Conservation (phyloP, 805 yeast species). For the Wickerhamiella vanderwaltii region DNA sequence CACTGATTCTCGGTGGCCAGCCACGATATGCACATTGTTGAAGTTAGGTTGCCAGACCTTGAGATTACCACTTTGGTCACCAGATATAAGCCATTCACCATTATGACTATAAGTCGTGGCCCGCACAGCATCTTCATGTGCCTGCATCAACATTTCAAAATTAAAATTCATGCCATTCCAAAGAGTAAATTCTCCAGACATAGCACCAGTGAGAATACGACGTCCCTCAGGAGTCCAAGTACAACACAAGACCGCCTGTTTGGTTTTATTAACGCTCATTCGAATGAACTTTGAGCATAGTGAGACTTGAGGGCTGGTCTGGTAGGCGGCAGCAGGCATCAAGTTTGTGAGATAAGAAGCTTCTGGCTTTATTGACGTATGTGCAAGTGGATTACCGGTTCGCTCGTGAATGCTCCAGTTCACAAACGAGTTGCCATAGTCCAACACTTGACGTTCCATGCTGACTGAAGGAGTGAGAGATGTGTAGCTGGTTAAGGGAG, state of each 20-base stretch:
- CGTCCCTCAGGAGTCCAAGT: constrained; percentile 97
- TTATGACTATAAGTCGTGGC: constrained; percentile 71
- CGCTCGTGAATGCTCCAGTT: constrained; percentile 41
- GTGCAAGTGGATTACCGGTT: constrained; percentile 23
- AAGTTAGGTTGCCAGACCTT: constrained; percentile 98
- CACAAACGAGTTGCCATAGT: constrained; percentile 65
- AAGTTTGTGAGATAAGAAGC: constrained; percentile 46
- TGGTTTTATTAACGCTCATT: constrained; percentile 78
- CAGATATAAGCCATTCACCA: constrained; percentile 89
- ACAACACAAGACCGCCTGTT: constrained; percentile 81
- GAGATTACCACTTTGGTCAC: constrained; percentile 82
- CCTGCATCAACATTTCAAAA: constrained; percentile 96
- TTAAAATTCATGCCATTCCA: constrained; percentile 96
- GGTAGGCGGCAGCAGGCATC: constrained; percentile 53
- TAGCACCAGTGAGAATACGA: constrained; percentile 75
- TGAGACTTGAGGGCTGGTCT: constrained; percentile 43
- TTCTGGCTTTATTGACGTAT: constrained; percentile 44
- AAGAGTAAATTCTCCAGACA: constrained; percentile 88
- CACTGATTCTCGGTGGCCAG: constrained; percentile 69
- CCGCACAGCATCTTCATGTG: constrained; percentile 84
- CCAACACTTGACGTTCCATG: constrained; percentile 31
- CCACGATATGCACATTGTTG: constrained; percentile 73
- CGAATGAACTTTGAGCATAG: constrained; percentile 75
- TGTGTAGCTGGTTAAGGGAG: no score
- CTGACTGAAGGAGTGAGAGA: no score